Conservation (phyloP, 2,329 filamentous ascomycete species). For the Penicillium sp. region DNA sequence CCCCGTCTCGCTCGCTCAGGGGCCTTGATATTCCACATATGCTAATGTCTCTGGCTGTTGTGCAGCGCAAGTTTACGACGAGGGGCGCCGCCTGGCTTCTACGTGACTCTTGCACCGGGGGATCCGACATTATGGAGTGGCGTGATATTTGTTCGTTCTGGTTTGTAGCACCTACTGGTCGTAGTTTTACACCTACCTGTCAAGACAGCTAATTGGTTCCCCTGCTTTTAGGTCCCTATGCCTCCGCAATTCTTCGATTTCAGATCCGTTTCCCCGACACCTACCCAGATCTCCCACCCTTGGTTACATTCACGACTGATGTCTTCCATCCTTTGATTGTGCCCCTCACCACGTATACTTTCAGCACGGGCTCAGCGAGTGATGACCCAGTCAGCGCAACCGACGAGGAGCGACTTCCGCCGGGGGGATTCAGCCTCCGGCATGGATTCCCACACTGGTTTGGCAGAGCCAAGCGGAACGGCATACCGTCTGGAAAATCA, state of each 20-base stretch:
- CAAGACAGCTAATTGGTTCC: slow-evolving; percentile 1
- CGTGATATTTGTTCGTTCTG: slow-evolving; percentile 85
- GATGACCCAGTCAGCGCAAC: slow-evolving; percentile 74
- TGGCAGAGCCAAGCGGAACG: slow-evolving; percentile 49
- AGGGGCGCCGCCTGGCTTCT: slow-evolving; percentile 78
- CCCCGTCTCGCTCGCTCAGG: neutral
- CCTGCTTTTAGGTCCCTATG: slow-evolving; percentile 66
- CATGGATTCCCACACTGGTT: slow-evolving; percentile 94
- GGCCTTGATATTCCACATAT: neutral
- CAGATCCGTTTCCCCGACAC: slow-evolving; percentile 77
- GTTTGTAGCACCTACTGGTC: slow-evolving; percentile 43
- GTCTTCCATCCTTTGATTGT: slow-evolving; percentile 93
- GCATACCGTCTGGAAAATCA: slow-evolving; percentile 27
- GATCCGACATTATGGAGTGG: slow-evolving; percentile 80
- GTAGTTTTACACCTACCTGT: neutral
- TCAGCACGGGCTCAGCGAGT: slow-evolving; percentile 71
- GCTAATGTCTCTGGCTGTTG: slow-evolving; percentile 3
- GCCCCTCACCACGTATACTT: slow-evolving; percentile 89
- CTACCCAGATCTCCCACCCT: slow-evolving; percentile 73
- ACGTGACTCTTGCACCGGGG: slow-evolving; percentile 74
- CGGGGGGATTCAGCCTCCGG: slow-evolving; percentile 81
- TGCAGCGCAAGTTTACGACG: slow-evolving; percentile 71
- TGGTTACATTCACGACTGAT: slow-evolving; percentile 84
- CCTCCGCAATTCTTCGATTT: slow-evolving; percentile 80
- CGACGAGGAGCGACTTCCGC: slow-evolving; percentile 75